phyloP scores from a whole-genome alignment of 192 early-diverging fungal genomes.

The Obelidium mucronatum region DNA sequence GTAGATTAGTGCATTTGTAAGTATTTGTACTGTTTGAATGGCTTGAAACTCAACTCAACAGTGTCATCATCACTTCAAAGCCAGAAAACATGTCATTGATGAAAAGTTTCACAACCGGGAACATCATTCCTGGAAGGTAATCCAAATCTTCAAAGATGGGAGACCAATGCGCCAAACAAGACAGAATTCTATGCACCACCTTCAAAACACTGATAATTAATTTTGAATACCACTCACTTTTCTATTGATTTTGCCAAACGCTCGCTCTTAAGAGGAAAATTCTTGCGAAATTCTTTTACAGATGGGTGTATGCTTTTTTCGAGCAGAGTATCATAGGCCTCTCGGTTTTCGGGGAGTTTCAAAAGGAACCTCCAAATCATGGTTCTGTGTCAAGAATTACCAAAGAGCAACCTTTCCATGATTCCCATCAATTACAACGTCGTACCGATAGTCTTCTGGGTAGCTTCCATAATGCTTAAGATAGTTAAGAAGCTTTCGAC shows the following conservation, averaged over 20 bases:
- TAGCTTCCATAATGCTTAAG: constrained; percentile 54
- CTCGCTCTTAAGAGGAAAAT: constrained; percentile 61
- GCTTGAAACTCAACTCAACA: constrained; percentile 50
- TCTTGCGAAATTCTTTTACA: constrained; percentile 48
- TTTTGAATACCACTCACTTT: constrained; percentile 21
- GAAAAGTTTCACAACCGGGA: constrained; percentile 67
- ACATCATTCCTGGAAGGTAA: constrained; percentile 64
- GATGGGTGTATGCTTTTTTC: constrained; percentile 53
- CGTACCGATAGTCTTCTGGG: constrained; percentile 55
- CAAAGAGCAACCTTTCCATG: neutral
- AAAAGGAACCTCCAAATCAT: constrained; percentile 64
- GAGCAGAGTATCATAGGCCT: constrained; percentile 57
- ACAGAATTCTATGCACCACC: constrained; percentile 47
- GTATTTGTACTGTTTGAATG: no score
- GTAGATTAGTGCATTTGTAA: neutral
- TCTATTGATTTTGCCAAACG: constrained; percentile 56
- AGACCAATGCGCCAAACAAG: constrained; percentile 64
- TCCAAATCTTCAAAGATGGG: constrained; percentile 67
- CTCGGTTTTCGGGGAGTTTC: constrained; percentile 60
- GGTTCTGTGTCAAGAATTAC: constrained; percentile 33
- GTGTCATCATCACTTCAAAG: constrained; percentile 61
- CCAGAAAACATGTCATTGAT: constrained; percentile 59
- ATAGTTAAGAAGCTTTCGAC: constrained; percentile 46
- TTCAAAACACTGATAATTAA: neutral
- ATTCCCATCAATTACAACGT: no score